Conservation (phyloP, 805 yeast species). For the Pichia rugopelliculosa region DNA sequence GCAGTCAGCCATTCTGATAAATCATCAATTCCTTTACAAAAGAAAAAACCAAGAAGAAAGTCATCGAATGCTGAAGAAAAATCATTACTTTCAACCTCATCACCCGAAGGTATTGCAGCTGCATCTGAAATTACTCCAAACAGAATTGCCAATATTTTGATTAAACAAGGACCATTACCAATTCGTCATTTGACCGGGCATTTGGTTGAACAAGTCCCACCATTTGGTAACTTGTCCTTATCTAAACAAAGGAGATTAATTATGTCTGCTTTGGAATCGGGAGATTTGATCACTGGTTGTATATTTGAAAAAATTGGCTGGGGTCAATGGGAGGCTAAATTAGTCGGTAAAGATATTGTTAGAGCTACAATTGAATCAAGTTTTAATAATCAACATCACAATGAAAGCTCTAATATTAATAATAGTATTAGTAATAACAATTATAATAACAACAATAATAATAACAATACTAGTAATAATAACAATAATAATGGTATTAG, state of each 20-base stretch:
- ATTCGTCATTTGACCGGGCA: slow-evolving; percentile 84
- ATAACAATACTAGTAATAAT: not conserved
- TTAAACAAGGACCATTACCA: slow-evolving; percentile 78
- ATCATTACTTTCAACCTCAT: slow-evolving; percentile 55
- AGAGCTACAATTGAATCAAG: slow-evolving; percentile 15
- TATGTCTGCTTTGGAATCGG: slow-evolving; percentile 79
- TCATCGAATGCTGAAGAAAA: slow-evolving; percentile 19
- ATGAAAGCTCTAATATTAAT: not conserved
- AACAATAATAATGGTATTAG: not conserved
- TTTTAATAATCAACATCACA: not conserved
- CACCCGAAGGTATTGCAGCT: slow-evolving; percentile 83
- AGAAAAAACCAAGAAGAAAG: slow-evolving; percentile 6
- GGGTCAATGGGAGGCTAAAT: slow-evolving; percentile 93
- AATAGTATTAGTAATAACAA: not conserved
- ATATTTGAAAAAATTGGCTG: slow-evolving; percentile 92
- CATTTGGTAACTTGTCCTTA: slow-evolving; percentile 71
- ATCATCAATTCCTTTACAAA: not conserved
- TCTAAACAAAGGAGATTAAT: slow-evolving; percentile 87
- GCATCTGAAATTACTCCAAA: slow-evolving; percentile 80
- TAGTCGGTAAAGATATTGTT: slow-evolving; percentile 27
- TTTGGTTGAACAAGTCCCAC: slow-evolving; percentile 63
- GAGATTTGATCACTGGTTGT: slow-evolving; percentile 51
- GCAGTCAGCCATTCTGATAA: not conserved
- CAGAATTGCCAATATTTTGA: slow-evolving; percentile 59
- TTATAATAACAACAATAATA: not conserved